Conservation (phyloP, 1,139 yeast species). For the Kodamaea arcana region DNA sequence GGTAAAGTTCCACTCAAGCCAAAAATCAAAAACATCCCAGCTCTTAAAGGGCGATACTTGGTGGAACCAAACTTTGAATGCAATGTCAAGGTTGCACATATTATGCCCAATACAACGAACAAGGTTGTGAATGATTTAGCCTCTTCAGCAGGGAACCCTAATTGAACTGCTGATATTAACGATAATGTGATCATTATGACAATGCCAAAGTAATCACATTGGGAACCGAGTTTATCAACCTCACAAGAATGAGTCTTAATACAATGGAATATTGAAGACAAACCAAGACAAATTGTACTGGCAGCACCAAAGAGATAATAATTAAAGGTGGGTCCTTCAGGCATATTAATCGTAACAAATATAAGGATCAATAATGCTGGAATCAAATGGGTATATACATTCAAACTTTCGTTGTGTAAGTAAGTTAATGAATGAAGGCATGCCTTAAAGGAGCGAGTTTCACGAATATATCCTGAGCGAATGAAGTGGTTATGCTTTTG, state of each 20-base stretch:
- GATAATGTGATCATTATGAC: constrained; percentile 73
- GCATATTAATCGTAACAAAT: constrained; percentile 20
- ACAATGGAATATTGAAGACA: constrained; percentile 77
- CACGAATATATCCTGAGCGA: constrained; percentile 68
- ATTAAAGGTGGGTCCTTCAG: constrained; percentile 19
- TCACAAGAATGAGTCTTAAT: constrained; percentile 68
- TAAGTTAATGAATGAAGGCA: constrained; percentile 58
- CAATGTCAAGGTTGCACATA: constrained; percentile 64
- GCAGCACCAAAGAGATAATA: constrained; percentile 40
- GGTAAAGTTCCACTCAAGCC: constrained; percentile 81
- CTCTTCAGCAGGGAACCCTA: constrained; percentile 57
- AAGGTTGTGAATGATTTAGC: constrained; percentile 44
- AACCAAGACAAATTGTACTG: constrained; percentile 54
- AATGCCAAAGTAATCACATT: constrained; percentile 83
- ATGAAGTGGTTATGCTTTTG: constrained; percentile 83
- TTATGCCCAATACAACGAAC: constrained; percentile 52
- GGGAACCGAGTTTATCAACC: constrained; percentile 66
- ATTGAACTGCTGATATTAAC: constrained; percentile 64
- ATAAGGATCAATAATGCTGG: constrained; percentile 52
- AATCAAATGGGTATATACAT: constrained; percentile 74
- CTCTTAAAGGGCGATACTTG: constrained; percentile 72
- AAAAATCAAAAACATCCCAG: constrained; percentile 72
- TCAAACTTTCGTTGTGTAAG: constrained; percentile 81
- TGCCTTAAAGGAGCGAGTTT: constrained; percentile 49
- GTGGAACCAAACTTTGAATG: constrained; percentile 63